Evolutionary conservation across 352 stramenopile species (phyloP).

Genomic region (Phytophthora macrochlamydospora): DNA sequence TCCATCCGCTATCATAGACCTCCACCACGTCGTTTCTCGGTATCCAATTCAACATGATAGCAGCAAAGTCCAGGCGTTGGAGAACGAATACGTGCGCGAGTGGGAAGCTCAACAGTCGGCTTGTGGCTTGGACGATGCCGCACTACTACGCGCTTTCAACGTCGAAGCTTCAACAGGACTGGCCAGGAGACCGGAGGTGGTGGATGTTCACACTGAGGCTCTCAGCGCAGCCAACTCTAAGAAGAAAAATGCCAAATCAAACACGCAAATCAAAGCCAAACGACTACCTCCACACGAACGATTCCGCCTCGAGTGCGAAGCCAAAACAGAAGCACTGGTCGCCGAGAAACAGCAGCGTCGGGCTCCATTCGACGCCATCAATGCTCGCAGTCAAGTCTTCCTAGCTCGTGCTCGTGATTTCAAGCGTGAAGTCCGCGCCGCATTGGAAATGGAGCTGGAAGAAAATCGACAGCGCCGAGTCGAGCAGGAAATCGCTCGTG

Average conservation of each 20-base stretch:
- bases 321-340: constrained; percentile 13
- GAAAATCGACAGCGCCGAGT: constrained; percentile 59
- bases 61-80: constrained; percentile 17
- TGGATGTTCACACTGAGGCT: constrained; percentile 36
- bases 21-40: constrained; percentile 38
- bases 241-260: constrained; percentile 23
- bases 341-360: constrained; percentile 8
- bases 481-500: constrained; percentile 49
- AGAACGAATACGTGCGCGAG: constrained; percentile 20
- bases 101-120: constrained; percentile 53
- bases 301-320: constrained; percentile 36
- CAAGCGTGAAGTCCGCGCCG: constrained; percentile 65
- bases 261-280: not conserved
- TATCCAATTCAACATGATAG: constrained; percentile 29
- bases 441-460: constrained; percentile 64
- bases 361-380: constrained; percentile 23
- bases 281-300: constrained; percentile 38
- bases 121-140: constrained; percentile 59
- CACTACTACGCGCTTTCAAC: constrained; percentile 55
- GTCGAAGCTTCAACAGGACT: constrained; percentile 44
- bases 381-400: constrained; percentile 16
- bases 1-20: constrained; percentile 45
- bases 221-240: constrained; percentile 17
- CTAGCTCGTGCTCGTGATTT: constrained; percentile 52
- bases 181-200: constrained; percentile 45